Conservation (phyloP, 2,329 filamentous ascomycete species). For the Cercospora sp. region DNA sequence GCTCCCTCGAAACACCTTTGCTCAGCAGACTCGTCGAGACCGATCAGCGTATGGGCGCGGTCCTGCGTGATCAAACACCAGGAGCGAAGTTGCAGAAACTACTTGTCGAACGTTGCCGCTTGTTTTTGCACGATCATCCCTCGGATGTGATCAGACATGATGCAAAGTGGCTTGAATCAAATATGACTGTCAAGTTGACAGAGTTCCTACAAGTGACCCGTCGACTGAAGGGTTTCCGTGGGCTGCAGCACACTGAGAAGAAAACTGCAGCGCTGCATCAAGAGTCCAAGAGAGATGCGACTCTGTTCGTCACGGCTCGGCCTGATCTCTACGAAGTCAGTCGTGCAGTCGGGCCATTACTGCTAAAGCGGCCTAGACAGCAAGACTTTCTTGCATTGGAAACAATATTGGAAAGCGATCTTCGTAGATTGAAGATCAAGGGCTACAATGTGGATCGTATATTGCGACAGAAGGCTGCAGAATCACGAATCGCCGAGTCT, state of each 20-base stretch:
- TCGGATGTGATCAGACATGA: constrained; percentile 81
- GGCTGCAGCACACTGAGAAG: constrained; percentile 69
- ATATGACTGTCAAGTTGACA: constrained; percentile 75
- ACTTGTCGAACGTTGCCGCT: constrained; percentile 80
- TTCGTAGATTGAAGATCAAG: constrained; percentile 77
- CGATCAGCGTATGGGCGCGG: constrained; percentile 68
- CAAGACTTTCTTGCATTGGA: constrained; percentile 89
- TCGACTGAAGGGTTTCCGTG: constrained; percentile 67
- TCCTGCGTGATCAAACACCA: constrained; percentile 65
- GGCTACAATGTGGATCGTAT: constrained; percentile 98
- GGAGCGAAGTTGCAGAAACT: constrained; percentile 72
- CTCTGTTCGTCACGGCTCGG: constrained; percentile 73
- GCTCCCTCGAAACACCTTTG: constrained; percentile 72
- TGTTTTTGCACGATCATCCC: constrained; percentile 85
- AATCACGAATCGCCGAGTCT: constrained; percentile 83
- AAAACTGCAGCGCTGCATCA: constrained; percentile 69
- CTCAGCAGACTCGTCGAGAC: constrained; percentile 78
- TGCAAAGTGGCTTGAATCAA: constrained; percentile 84
- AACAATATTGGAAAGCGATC: constrained; percentile 80
- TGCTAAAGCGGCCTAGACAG: constrained; percentile 80
- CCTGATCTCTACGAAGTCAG: constrained; percentile 91
- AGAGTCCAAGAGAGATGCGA: constrained; percentile 56
- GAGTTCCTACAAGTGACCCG: constrained; percentile 74
- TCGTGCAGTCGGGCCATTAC: constrained; percentile 76
- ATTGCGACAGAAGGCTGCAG: constrained; percentile 79